Evolutionary conservation across 2,329 filamentous ascomycete genomes (phyloP).

Genomic region (Fusarium chuoi): DNA sequence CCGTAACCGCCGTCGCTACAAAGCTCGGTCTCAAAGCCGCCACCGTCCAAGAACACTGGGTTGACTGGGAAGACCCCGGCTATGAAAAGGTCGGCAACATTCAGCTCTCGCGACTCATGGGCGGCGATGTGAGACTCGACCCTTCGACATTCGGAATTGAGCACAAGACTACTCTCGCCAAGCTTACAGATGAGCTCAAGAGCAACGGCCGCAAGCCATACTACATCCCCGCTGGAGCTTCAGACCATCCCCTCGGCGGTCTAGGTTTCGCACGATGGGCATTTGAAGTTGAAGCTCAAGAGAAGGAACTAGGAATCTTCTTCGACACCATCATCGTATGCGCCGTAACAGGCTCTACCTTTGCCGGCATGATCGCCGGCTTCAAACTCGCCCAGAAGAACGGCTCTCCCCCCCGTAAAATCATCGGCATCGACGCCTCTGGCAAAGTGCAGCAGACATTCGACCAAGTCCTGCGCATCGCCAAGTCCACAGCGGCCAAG

Average conservation of each 20-base stretch:
- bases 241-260: constrained; percentile 75
- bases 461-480: constrained; percentile 74
- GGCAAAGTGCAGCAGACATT: constrained; percentile 63
- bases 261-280: constrained; percentile 78
- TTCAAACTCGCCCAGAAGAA: constrained; percentile 70
- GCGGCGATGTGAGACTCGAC: constrained; percentile 70
- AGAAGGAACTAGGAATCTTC: constrained; percentile 68
- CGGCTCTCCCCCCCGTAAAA: constrained; percentile 58
- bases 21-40: constrained; percentile 65
- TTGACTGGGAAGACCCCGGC: constrained; percentile 67
- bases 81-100: constrained; percentile 77
- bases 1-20: constrained; percentile 71
- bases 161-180: constrained; percentile 70
- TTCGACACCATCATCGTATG: constrained; percentile 77
- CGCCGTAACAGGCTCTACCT: constrained; percentile 76
- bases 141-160: constrained; percentile 72
- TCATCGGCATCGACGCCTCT: constrained; percentile 72
- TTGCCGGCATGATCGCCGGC: constrained; percentile 78
- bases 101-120: constrained; percentile 75
- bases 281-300: constrained; percentile 73
- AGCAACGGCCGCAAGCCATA: constrained; percentile 69
- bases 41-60: constrained; percentile 74
- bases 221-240: constrained; percentile 77
- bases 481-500: constrained; percentile 68
- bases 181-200: constrained; percentile 64